Evolutionary conservation across 2,329 filamentous ascomycete species (phyloP), one percentile per base, ranked within the genome.

Genomic region (Alternaria consortialis): DNA sequence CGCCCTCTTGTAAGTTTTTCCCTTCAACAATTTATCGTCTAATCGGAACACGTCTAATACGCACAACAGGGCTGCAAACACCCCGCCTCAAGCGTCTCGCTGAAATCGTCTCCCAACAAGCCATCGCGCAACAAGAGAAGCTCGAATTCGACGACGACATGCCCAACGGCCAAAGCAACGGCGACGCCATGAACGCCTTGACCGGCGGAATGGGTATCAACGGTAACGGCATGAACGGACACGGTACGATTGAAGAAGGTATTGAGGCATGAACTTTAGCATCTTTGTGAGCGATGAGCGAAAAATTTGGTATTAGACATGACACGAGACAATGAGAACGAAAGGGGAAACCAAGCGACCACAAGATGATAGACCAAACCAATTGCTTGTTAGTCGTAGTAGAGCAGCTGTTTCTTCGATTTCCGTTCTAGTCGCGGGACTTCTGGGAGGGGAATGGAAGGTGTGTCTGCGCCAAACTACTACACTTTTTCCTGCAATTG

Each of bases 51-150:
- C 54, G 63, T 61, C 77, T 77, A 80, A 73, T 80, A 46, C 27
- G 0, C 48, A 34, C 15, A 17, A 44, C 39, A 95, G 92, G 93
- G 94, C 88, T 97, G 51, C 94, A 97, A 91, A 97, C 94, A 60
- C 94, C 94, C 48, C 89, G 94, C 64, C 82, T 99, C 64, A 98
- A 98, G 85, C 90, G 95, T 63, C 85, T 99, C 55, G 95, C 95
- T n/a, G 95, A 99, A 82, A 98, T 99, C 67, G 95, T 99, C 48
- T 97, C 93, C 37, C 92, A 93, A 32, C 95, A 99, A 81, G 95
- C 95, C 32, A 94, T 98, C 74, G 93, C 94, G 58, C 94, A 98
- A 80, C 93, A 97, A 81, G 93, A 97, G 81, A 94, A 92, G 82
- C 81, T 91, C 63, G 91, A 93, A 50, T 88, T 73, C 51, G 78